Percentiles rank a stretch among this genome's conserved stretches.
phyloP scores from a whole-genome alignment of 78 protist species.

The Parvularia atlantis region DNA sequence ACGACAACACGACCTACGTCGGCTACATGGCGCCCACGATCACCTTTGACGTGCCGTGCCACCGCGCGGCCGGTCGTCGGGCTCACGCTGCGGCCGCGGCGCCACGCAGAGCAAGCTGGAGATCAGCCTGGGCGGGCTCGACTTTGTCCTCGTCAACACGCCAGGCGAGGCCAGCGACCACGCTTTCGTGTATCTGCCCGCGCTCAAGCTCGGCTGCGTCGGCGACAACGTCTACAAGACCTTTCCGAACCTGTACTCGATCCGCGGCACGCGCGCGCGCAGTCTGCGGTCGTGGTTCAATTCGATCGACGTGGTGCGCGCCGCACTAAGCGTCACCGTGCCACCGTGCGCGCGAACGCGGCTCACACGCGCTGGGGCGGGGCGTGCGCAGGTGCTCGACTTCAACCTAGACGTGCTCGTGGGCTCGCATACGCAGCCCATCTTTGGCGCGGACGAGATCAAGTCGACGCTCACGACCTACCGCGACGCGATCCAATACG shows the following conservation, averaged over 20 bases:
- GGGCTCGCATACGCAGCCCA: neutral
- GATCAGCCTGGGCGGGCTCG: too few relatives aligned
- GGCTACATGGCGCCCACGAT: too few relatives aligned
- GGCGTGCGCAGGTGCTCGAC: neutral
- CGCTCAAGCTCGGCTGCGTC: too few relatives aligned
- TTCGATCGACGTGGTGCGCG: too few relatives aligned
- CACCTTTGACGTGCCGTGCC: too few relatives aligned
- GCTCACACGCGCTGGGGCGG: too few relatives aligned
- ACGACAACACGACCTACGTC: too few relatives aligned
- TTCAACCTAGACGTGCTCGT: neutral
- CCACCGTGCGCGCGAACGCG: neutral
- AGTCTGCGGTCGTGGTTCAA: too few relatives aligned
- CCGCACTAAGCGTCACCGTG: neutral
- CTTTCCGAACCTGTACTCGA: conserved; percentile 1
- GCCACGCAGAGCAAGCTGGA: too few relatives aligned
- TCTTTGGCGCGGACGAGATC: neutral
- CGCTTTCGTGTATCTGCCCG: neutral
- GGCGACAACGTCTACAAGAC: conserved; percentile 6
- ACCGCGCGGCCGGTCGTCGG: too few relatives aligned
- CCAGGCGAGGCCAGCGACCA: conserved; percentile 8
- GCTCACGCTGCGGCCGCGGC: neutral
- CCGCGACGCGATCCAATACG: conserved; percentile 4
- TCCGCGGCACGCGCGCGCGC: neutral
- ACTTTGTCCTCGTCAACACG: too few relatives aligned
- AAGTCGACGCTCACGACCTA: neutral